These are phyloP conservation scores for Pythium aquatile DNA, from an alignment of 352 stramenopile species.

Conservation along the genomic window DNA sequence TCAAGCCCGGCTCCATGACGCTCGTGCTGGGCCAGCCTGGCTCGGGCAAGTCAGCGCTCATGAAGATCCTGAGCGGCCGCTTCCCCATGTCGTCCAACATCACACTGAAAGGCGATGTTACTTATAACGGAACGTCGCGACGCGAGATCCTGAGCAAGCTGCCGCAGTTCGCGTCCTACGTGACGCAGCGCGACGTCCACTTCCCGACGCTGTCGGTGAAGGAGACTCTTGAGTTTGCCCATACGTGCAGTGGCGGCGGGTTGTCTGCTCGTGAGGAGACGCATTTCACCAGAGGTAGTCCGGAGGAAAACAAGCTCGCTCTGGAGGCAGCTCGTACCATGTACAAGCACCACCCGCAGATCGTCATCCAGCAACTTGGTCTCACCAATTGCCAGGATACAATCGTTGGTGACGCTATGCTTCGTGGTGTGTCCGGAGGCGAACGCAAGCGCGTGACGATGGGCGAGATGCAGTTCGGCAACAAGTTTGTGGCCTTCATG, in stretches of 20 bases:
- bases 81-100: slow-evolving; percentile 45
- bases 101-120: slow-evolving; percentile 36
- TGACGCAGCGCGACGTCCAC: slow-evolving; percentile 33
- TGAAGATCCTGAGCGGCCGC: slow-evolving; percentile 49
- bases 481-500: slow-evolving; percentile 62
- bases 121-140: slow-evolving; percentile 40
- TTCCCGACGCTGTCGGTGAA: slow-evolving; percentile 32
- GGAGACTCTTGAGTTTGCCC: slow-evolving; percentile 33
- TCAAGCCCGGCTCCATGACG: slow-evolving; percentile 45
- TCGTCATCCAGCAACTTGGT: slow-evolving; percentile 37
- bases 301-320: neutral
- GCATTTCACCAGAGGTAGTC: neutral
- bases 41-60: slow-evolving; percentile 48
- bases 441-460: slow-evolving; percentile 68
- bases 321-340: slow-evolving; percentile 17
- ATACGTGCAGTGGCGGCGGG: slow-evolving; percentile 23
- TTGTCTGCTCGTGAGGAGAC: neutral
- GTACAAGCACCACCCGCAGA: slow-evolving; percentile 29
- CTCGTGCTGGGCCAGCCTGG: slow-evolving; percentile 50
- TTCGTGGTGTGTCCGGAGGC: slow-evolving; percentile 58
- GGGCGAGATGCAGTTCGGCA: slow-evolving; percentile 79
- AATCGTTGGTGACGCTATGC: slow-evolving; percentile 54
- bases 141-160: slow-evolving; percentile 32
- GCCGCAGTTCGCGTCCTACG: slow-evolving; percentile 48
- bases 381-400: slow-evolving; percentile 48